phyloP scores from a whole-genome alignment of 2,329 filamentous ascomycete species.

The Pseudogymnoascus sp. region DNA sequence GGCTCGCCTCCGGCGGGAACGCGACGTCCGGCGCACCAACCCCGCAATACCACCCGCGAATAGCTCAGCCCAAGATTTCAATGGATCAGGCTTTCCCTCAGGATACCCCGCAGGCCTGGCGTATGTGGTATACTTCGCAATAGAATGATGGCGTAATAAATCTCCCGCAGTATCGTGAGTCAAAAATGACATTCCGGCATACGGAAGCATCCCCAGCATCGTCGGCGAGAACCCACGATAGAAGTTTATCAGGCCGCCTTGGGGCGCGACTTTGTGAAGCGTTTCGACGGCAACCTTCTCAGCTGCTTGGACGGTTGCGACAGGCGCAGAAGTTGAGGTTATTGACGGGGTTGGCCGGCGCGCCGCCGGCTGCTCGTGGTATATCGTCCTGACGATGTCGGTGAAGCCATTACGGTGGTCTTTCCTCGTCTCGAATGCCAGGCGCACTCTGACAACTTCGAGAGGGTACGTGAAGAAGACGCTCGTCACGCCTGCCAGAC shows the following conservation, averaged over 20 bases:
- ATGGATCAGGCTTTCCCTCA: slow-evolving; percentile 58
- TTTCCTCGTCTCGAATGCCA: slow-evolving; percentile 88
- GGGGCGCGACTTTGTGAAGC: slow-evolving; percentile 50
- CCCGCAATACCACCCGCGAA: slow-evolving; percentile 79
- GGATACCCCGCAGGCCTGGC: slow-evolving; percentile 50
- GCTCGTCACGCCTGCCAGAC: slow-evolving; percentile 74
- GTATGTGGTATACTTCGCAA: slow-evolving; percentile 71
- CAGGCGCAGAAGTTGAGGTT: slow-evolving; percentile 19
- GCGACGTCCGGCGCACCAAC: slow-evolving; percentile 81
- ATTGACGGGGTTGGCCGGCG: slow-evolving; percentile 29
- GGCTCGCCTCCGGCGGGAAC: slow-evolving; percentile 87
- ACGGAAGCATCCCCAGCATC: slow-evolving; percentile 89
- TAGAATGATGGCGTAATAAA: slow-evolving; percentile 60
- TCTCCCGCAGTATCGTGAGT: slow-evolving; percentile 90
- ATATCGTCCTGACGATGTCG: slow-evolving; percentile 81
- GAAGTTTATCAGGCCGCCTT: slow-evolving; percentile 75
- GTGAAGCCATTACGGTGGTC: slow-evolving; percentile 62
- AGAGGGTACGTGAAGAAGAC: slow-evolving; percentile 96
- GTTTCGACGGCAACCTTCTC: slow-evolving; percentile 33
- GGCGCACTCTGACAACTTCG: slow-evolving; percentile 83
- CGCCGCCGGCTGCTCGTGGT: slow-evolving; percentile 57
- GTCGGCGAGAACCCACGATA: slow-evolving; percentile 92
- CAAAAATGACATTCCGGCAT: slow-evolving; percentile 91
- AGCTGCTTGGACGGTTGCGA: slow-evolving; percentile 34
- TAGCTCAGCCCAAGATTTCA: slow-evolving; percentile 84